A percentile compares a stretch with the other conserved stretches of the same genome.
Evolutionary conservation across 257 asterid species (phyloP).

Genomic region (Gentiana macrophylla): DNA sequence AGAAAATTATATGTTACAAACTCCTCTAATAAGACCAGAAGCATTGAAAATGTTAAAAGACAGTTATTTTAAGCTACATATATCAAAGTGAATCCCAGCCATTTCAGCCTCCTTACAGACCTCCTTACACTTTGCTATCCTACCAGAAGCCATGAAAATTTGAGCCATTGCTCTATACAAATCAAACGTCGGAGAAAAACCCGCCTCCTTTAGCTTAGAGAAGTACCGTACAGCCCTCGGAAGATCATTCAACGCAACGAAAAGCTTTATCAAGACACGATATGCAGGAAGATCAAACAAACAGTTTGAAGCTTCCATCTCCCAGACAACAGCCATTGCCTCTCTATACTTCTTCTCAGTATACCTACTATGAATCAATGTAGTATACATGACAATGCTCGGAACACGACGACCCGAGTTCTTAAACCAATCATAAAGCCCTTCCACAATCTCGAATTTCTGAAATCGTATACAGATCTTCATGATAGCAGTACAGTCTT

Average conservation of each 20-base stretch:
- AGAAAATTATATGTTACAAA: too few species aligned
- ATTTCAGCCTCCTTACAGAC: slow-evolving; percentile 62
- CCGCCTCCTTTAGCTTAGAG: slow-evolving; percentile 61
- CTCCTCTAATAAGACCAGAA: too few species aligned
- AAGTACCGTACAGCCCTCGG: slow-evolving; percentile 54
- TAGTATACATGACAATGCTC: slow-evolving; percentile 72
- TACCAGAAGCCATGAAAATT: slow-evolving; percentile 46
- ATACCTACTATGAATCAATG: slow-evolving; percentile 56
- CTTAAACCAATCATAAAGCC: slow-evolving; percentile 56
- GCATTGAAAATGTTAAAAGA: too few species aligned
- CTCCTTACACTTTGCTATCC: slow-evolving; percentile 60
- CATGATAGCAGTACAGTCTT: slow-evolving; percentile 74
- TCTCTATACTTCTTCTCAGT: slow-evolving; percentile 44
- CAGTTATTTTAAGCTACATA: not conserved
- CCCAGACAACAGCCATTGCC: slow-evolving; percentile 71
- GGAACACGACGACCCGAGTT: slow-evolving; percentile 32
- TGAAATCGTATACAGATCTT: slow-evolving; percentile 48
- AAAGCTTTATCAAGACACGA: slow-evolving; percentile 68
- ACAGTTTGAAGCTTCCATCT: slow-evolving; percentile 67
- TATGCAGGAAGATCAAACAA: slow-evolving; percentile 73
- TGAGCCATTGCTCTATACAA: slow-evolving; percentile 39
- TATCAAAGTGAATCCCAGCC: slow-evolving; percentile 52
- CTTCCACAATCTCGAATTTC: slow-evolving; percentile 61
- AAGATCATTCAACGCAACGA: slow-evolving; percentile 56
- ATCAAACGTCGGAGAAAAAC: slow-evolving; percentile 53